Evolutionary conservation across 106 monocot genomes (phyloP).

Genomic region (Acorus gramineus): DNA sequence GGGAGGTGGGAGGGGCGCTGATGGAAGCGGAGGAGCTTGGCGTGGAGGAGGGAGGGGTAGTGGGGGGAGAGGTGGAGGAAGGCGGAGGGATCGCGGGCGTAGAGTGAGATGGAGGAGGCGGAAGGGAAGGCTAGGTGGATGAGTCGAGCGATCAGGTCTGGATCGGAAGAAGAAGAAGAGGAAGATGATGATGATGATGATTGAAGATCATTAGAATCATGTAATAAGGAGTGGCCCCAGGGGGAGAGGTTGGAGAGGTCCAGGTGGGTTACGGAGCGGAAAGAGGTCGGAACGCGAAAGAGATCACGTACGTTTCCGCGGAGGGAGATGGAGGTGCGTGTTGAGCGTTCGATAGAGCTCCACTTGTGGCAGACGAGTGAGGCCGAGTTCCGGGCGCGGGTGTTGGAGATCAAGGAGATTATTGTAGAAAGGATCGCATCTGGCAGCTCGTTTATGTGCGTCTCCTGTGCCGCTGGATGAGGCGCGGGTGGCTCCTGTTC

Average conservation of each 20-base stretch:
- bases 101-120: conserved; percentile 42
- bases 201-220: no score
- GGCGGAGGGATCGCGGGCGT: conserved; percentile 47
- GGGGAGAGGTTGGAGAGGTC: conserved; percentile 91
- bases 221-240: conserved; percentile 43
- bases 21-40: conserved; percentile 79
- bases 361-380: conserved; percentile 55
- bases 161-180: neutral
- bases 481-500: no score
- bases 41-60: conserved; percentile 39
- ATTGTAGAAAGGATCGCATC: conserved; percentile 50
- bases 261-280: conserved; percentile 50
- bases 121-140: conserved; percentile 52
- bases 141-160: conserved; percentile 19
- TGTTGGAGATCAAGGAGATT: conserved; percentile 35
- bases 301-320: conserved; percentile 67
- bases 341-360: conserved; percentile 49
- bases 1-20: conserved; percentile 38
- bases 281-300: conserved; percentile 56
- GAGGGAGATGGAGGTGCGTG: conserved; percentile 59
- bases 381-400: conserved; percentile 50
- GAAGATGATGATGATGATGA: no score
- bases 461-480: neutral
- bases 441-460: conserved; percentile 61
- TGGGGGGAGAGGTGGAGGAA: conserved; percentile 26